Evolutionary conservation across 2,329 filamentous ascomycete genomes (phyloP), one percentile per base, ranked within the genome.

Genomic region (Aaosphaeria arxii): DNA sequence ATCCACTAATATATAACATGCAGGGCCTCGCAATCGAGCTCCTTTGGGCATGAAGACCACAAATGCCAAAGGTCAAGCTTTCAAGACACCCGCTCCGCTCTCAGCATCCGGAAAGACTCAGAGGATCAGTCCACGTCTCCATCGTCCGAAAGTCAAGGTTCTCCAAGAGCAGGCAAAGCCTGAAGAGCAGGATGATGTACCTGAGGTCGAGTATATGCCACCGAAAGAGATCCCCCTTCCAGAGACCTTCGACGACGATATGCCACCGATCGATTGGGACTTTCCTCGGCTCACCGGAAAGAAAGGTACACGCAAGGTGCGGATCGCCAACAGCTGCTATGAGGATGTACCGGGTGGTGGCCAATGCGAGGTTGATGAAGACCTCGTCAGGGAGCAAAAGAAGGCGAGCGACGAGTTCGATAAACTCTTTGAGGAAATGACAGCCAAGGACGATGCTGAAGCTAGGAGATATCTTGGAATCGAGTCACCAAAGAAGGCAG

Each of bases 1-100:
- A 32, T 5, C 40, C n/a, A 28, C 48, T 32, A 56, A 45, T 38
- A 45, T 13, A 49, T 52, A 30, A 30, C 42, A 44, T 45, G 40
- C 52, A 86, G 84, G 79, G 47, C 80, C 85, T 44, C 83, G 84
- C 50, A 85, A 77, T 50, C 85, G 92, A 62, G 91, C 91, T 35
- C 88, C 90, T 9, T 76, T 99, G 42, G 92, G 92, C 32, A 87
- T 89, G 78, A 99, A 99, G 73, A 97, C 92, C 1, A 97, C 94
- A 45, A 99, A 99, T 70, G 90, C 89, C 46, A 97, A 95, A 76
- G 81, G 86, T 50, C 83, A 78, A 64, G 79, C 77, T 43, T 80
- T 84, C 56, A 85, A 87, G 54, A 85, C 84, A 4, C 82, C 82
- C 5, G 85, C 81, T 30, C 85, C 81, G 31, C 86, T 85, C 81